phyloP scores from a whole-genome alignment of 2,329 filamentous ascomycete genomes.

The Endothia cerciana region DNA sequence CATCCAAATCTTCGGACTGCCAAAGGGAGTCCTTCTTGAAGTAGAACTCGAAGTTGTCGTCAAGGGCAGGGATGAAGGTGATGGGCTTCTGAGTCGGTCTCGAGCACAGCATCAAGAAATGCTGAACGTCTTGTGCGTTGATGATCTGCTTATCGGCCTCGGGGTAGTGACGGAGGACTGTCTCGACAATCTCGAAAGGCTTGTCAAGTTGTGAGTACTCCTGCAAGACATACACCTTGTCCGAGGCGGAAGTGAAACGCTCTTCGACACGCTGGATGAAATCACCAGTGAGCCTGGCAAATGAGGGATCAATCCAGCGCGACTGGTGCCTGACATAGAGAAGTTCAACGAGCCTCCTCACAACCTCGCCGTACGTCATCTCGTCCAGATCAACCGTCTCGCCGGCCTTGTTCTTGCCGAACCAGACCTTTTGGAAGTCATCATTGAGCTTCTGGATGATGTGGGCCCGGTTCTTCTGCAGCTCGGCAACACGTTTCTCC shows the following conservation, averaged over 20 bases:
- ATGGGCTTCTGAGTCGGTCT: slow-evolving; percentile 93
- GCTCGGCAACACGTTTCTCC: slow-evolving; percentile 84
- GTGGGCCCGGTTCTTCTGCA: slow-evolving; percentile 86
- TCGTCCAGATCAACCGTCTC: slow-evolving; percentile 87
- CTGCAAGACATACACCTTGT: slow-evolving; percentile 82
- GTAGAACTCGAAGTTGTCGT: slow-evolving; percentile 98
- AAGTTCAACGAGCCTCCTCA: slow-evolving; percentile 84
- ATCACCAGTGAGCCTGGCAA: slow-evolving; percentile 83
- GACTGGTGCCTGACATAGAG: slow-evolving; percentile 90
- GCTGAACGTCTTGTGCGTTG: slow-evolving; percentile 96
- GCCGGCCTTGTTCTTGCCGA: slow-evolving; percentile 80
- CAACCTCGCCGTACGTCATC: slow-evolving; percentile 92
- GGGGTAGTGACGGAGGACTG: slow-evolving; percentile 80
- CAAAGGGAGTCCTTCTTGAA: slow-evolving; percentile 99
- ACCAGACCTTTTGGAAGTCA: slow-evolving; percentile 97
- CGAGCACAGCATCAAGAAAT: slow-evolving; percentile 92
- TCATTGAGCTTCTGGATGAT: slow-evolving; percentile 96
- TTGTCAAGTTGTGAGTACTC: slow-evolving; percentile 86
- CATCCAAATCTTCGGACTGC: slow-evolving; percentile 97
- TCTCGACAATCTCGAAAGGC: slow-evolving; percentile 77
- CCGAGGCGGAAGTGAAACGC: slow-evolving; percentile 77
- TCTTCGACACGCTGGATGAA: slow-evolving; percentile 98
- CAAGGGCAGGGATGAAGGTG: slow-evolving; percentile 92
- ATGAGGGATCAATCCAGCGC: slow-evolving; percentile 88
- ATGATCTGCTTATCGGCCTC: slow-evolving; percentile 90